phyloP scores from a whole-genome alignment of 768 basidiomycete genomes.

The Mycena haematopus region DNA sequence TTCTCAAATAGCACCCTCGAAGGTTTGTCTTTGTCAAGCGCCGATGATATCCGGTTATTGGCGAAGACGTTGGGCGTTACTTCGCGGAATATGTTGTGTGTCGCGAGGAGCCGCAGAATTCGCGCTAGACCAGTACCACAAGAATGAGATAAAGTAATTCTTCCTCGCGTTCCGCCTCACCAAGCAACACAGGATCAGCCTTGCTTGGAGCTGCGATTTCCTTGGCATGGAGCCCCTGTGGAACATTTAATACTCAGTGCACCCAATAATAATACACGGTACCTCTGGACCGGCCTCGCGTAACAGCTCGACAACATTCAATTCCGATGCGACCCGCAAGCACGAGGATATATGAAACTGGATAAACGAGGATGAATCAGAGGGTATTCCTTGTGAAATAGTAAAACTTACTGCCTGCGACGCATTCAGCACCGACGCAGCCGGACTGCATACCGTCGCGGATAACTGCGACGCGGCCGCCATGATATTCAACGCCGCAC shows the following conservation, averaged over 20 bases:
- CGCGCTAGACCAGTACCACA: constrained; percentile 33
- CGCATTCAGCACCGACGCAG: constrained; percentile 4
- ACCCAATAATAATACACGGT: constrained; percentile 5
- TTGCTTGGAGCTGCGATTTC: constrained; percentile 37
- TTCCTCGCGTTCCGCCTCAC: constrained; percentile 23
- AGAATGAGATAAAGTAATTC: no score
- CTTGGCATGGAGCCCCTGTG: constrained; percentile 9
- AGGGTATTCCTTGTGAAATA: not conserved
- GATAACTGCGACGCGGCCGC: constrained; percentile 13
- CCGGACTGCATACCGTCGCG: constrained; percentile 22
- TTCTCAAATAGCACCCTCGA: constrained; percentile 14
- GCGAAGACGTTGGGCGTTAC: constrained; percentile 39
- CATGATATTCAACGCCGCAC: constrained; percentile 13
- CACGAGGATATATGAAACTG: constrained; percentile 33
- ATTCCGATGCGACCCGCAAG: constrained; percentile 28
- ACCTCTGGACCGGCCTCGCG: constrained; percentile 35
- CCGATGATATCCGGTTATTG: constrained; percentile 40
- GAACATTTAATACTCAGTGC: constrained; percentile 28
- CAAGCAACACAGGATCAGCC: constrained; percentile 35
- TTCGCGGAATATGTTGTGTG: constrained; percentile 42
- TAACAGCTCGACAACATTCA: constrained; percentile 40
- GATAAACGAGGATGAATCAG: not conserved
- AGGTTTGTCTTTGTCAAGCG: constrained; percentile 36
- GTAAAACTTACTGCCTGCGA: constrained; percentile 10
- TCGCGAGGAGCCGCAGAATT: constrained; percentile 41